Evolutionary conservation across 768 basidiomycete genomes (phyloP).

Genomic region (Russula compacta): DNA sequence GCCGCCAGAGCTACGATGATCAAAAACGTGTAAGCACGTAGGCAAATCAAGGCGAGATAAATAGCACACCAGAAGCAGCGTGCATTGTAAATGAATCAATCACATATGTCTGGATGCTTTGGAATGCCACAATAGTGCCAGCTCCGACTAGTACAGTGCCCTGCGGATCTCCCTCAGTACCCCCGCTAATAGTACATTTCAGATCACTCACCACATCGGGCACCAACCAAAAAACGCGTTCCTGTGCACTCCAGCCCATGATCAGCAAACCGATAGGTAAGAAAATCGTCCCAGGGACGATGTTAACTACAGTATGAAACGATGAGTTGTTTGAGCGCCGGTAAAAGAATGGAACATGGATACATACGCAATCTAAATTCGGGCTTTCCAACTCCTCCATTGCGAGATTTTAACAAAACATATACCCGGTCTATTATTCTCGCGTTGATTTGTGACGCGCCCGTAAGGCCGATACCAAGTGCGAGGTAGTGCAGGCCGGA

Average conservation of each 20-base stretch:
- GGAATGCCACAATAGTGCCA: conserved; percentile 51
- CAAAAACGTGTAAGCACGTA: conserved; percentile 7
- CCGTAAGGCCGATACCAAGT: conserved; percentile 49
- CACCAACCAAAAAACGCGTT: conserved; percentile 56
- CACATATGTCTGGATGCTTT: conserved; percentile 56
- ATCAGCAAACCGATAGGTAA: conserved; percentile 63
- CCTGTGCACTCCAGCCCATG: conserved; percentile 59
- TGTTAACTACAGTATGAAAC: conserved; percentile 35
- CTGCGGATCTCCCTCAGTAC: conserved; percentile 27
- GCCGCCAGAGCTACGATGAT: conserved; percentile 48
- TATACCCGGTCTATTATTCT: conserved; percentile 50
- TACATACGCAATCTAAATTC: conserved; percentile 43
- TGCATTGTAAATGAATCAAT: conserved; percentile 58
- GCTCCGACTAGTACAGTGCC: conserved; percentile 49
- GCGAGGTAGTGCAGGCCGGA: conserved; percentile 64
- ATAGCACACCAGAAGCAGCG: conserved; percentile 52
- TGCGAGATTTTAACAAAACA: conserved; percentile 39
- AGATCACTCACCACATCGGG: conserved; percentile 44
- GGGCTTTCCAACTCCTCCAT: conserved; percentile 44
- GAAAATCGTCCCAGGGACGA: conserved; percentile 48
- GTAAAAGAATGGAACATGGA: neutral
- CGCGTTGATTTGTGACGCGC: conserved; percentile 45
- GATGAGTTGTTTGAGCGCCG: neutral
- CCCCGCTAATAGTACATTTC: neutral
- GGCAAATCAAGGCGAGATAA: neutral